These are phyloP conservation scores for Rostrohypoxylon terebratum DNA, from an alignment of 495 filamentous ascomycete species.

Conservation along the genomic window DNA sequence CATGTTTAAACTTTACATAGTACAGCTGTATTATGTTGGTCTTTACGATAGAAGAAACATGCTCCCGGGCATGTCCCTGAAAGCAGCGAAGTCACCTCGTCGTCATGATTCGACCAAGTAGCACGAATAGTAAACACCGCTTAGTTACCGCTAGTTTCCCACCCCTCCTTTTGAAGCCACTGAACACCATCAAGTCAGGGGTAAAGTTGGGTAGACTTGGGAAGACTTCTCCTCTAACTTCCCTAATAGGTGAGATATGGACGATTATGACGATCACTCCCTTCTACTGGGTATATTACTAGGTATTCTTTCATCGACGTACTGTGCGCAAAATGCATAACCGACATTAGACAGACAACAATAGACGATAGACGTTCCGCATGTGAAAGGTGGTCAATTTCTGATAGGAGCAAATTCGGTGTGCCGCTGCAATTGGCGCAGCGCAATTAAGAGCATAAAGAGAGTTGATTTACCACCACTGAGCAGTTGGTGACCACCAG, in stretches of 20 bases:
- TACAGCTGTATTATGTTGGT: too few relatives aligned
- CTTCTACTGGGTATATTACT: not conserved
- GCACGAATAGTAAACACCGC: constrained; percentile 21
- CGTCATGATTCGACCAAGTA: constrained; percentile 25
- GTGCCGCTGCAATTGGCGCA: constrained; percentile 15
- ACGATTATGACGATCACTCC: constrained; percentile 37
- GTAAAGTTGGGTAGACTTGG: constrained; percentile 35
- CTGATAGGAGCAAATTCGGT: constrained; percentile 38
- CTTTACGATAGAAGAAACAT: too few relatives aligned
- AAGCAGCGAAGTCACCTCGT: constrained; percentile 21
- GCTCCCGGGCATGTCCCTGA: constrained; percentile 12
- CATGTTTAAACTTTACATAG: constrained; percentile 14
- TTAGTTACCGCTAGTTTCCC: constrained; percentile 44
- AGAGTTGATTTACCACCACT: constrained; percentile 35
- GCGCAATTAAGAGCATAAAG: constrained; percentile 22
- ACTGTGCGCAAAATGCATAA: constrained; percentile 32
- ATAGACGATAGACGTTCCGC: constrained; percentile 22
- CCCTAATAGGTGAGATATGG: constrained; percentile 24
- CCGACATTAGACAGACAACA: constrained; percentile 28
- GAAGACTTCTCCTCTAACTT: constrained; percentile 30
- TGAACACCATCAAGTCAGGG: constrained; percentile 38
- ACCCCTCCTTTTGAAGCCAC: constrained; percentile 15
- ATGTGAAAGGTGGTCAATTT: constrained; percentile 35
- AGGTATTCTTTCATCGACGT: constrained; percentile 12
- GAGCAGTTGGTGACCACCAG: not conserved